phyloP scores from a whole-genome alignment of 2,329 filamentous ascomycete genomes.

The Harringtonia lauricola region DNA sequence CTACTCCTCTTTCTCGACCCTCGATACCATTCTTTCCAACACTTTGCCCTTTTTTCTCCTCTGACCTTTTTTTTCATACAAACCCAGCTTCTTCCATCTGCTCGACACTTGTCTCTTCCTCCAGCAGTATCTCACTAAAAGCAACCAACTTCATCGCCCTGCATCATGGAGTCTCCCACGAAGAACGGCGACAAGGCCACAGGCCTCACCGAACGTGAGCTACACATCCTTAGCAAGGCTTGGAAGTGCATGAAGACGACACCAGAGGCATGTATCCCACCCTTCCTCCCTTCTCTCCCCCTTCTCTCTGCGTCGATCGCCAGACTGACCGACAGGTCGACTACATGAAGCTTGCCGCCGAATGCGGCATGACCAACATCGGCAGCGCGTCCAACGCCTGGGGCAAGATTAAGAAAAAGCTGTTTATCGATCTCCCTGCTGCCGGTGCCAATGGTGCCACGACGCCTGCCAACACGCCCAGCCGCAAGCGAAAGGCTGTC shows the following conservation, averaged over 20 bases:
- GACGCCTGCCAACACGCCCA: not conserved
- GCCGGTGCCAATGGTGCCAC: not conserved
- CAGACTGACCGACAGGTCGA: constrained; percentile 13
- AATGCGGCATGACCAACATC: constrained; percentile 14
- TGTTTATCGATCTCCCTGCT: constrained; percentile 8
- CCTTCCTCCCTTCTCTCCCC: not conserved
- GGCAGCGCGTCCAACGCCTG: constrained; percentile 16
- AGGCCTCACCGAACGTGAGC: constrained; percentile 14
- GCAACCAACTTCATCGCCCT: not conserved
- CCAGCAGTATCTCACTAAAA: too few relatives aligned
- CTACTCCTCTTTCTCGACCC: too few relatives aligned
- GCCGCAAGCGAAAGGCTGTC: constrained; percentile 13
- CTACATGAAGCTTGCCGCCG: constrained; percentile 13
- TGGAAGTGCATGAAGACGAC: constrained; percentile 16
- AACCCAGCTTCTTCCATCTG: too few relatives aligned
- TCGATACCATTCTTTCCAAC: too few relatives aligned
- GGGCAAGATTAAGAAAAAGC: constrained; percentile 16
- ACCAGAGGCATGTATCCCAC: constrained; percentile 14
- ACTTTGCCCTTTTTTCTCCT: too few relatives aligned
- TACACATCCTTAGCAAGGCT: constrained; percentile 14
- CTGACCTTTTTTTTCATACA: too few relatives aligned
- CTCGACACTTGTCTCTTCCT: too few relatives aligned
- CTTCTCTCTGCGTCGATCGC: not conserved
- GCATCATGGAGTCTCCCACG: not conserved
- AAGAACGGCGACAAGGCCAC: not conserved